Base-by-base conservation (phyloP, 495 filamentous ascomycete genomes). In the Lasiosphaeris hirsuta region DNA sequence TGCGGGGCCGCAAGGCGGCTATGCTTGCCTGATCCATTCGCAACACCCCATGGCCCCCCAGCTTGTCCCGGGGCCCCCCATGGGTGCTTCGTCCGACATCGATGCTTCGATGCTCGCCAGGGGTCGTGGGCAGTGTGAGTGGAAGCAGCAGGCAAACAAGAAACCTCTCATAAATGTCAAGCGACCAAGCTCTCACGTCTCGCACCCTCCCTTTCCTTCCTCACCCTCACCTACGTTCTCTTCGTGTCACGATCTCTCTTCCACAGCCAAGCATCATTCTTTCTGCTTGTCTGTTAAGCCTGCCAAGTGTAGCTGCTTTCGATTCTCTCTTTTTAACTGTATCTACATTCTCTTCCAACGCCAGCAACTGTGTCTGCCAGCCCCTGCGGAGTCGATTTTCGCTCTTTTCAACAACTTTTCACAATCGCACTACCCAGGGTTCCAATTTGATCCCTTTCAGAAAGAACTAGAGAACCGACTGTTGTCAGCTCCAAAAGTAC, bases 301-400 rank as follows among this genome's bases (percentile, higher is more conserved):
- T 64, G 56, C 51, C 62, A 42, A 62, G 56, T 56, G 46, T 58
- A 65, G 62, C 69, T 64, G 64, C 58, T 37, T 72, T 70, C 60
- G 17, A 62, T 72, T 65, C 55, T 64, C 46, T 51, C 52, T 62
- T 60, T 63, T 55, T 55, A 63, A 58, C 57, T 67, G 51, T 65
- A 63, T 63, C 48, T 64, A 65, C 69, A 55, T 60, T 70, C 67
- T 66, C 62, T 71, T 57, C 38, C 41, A 35, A 39, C 41, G 56
- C 56, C 53, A 65, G 71, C 70, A 74, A 74, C 71, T 76, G 72
- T 75, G 71, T 74, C 61, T 74, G 72, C 69, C 63, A 61, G 61
- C 63, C 61, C 54, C 51, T 44, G 71, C 72, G 69, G 60, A 80
- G 76, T 80, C 70, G 77, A 80, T 61, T 73, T 74, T 77, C 76